These are phyloP conservation scores for Fusarium sublunatum DNA, from an alignment of 2,329 filamentous ascomycete genomes.

Conservation along the genomic window DNA sequence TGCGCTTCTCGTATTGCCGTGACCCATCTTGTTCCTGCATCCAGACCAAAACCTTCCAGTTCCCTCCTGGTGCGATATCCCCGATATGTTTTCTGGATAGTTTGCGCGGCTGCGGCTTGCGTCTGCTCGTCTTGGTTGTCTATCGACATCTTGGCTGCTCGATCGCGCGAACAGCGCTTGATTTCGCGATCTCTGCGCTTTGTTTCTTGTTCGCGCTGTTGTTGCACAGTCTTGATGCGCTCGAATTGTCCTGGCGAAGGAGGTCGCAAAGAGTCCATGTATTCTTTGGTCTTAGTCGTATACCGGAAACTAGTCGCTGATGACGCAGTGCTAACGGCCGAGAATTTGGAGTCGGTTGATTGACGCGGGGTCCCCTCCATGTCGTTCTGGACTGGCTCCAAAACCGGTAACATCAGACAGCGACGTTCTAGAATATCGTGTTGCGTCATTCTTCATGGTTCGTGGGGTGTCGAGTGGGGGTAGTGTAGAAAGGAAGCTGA, in stretches of 20 bases:
- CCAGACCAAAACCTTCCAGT: slow-evolving; percentile 74
- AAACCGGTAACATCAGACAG: slow-evolving; percentile 34
- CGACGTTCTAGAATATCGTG: slow-evolving; percentile 39
- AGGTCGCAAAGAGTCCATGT: slow-evolving; percentile 63
- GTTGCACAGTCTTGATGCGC: slow-evolving; percentile 62
- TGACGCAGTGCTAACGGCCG: slow-evolving; percentile 31
- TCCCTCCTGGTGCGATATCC: slow-evolving; percentile 80
- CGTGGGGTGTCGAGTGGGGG: slow-evolving; percentile 30
- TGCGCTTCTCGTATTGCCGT: slow-evolving; percentile 71
- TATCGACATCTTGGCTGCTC: slow-evolving; percentile 27
- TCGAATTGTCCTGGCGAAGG: slow-evolving; percentile 60
- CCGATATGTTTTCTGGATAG: slow-evolving; percentile 79
- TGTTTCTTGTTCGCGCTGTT: slow-evolving; percentile 58
- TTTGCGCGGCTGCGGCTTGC: slow-evolving; percentile 61
- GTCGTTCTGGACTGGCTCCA: slow-evolving; percentile 13
- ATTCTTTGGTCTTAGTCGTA: slow-evolving; percentile 53
- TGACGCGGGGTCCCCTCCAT: slow-evolving; percentile 32
- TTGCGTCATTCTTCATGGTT: slow-evolving; percentile 41
- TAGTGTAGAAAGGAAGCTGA: slow-evolving; percentile 8
- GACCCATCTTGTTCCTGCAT: slow-evolving; percentile 77
- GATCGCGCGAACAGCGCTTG: slow-evolving; percentile 50
- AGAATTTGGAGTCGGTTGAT: slow-evolving; percentile 30
- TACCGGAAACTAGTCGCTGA: slow-evolving; percentile 19
- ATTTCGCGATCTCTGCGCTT: slow-evolving; percentile 55
- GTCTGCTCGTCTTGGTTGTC: slow-evolving; percentile 42